Percentiles rank a stretch among this genome's conserved stretches.
Conservation (phyloP, 495 filamentous ascomycete species). For the Aspergillus nidulans region DNA sequence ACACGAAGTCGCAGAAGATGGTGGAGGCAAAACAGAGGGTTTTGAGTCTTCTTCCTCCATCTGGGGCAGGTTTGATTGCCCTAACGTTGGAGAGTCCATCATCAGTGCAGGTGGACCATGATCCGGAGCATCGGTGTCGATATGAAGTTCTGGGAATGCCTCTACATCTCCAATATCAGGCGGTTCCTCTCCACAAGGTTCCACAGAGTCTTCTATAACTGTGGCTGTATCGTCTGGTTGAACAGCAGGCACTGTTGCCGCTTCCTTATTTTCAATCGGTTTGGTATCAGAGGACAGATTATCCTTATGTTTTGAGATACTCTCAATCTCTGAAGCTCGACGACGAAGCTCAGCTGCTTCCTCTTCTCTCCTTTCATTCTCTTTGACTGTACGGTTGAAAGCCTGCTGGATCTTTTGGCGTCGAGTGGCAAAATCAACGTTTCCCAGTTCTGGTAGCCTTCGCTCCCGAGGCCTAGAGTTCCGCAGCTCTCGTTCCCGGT, state of each 20-base stretch:
- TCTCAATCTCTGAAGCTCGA: conserved; percentile 29
- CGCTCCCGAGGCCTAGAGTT: conserved; percentile 37
- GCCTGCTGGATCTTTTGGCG: conserved; percentile 74
- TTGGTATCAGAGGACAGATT: conserved; percentile 13
- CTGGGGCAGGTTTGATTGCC: conserved; percentile 49
- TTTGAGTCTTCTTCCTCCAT: conserved; percentile 31
- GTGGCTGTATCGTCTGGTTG: conserved; percentile 26
- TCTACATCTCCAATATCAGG: conserved; percentile 3
- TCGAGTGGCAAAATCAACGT: conserved; percentile 73
- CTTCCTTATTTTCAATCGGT: conserved; percentile 11
- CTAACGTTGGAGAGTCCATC: conserved; percentile 67
- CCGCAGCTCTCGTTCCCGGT: conserved; percentile 25
- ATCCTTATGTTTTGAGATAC: conserved; percentile 29
- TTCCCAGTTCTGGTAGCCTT: conserved; percentile 55
- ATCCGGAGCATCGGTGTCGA: conserved; percentile 23
- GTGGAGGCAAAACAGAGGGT: conserved; percentile 42
- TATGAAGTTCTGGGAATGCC: conserved; percentile 25
- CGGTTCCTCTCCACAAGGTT: conserved; percentile 12
- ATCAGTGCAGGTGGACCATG: conserved; percentile 16
- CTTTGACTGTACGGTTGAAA: conserved; percentile 70
- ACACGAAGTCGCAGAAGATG: conserved; percentile 34
- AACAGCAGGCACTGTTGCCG: conserved; percentile 21
- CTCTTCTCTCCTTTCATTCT: conserved; percentile 58
- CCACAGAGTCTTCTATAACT: conserved; percentile 22
- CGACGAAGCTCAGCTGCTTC: conserved; percentile 43